Evolutionary conservation across 2,329 filamentous ascomycete genomes (phyloP).

Genomic region (Fusarium circinatum): DNA sequence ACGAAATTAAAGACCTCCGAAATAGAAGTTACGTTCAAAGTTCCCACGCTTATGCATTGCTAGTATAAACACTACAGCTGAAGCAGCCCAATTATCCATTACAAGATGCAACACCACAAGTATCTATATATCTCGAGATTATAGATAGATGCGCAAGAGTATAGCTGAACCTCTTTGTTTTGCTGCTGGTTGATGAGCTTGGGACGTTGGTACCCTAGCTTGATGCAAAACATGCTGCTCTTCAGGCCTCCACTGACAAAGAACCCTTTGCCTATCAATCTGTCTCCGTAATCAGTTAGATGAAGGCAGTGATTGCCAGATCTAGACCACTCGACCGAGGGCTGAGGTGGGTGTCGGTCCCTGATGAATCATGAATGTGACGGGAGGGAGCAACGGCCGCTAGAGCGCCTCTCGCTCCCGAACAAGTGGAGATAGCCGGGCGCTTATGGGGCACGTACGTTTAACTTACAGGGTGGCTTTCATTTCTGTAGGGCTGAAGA

Average conservation of each 20-base stretch:
- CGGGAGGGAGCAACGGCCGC: background rate
- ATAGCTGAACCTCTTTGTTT: too few species aligned
- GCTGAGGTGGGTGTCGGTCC: background rate
- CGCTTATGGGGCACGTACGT: constrained; percentile 2
- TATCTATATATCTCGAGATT: background rate
- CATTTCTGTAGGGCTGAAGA: constrained; percentile 22
- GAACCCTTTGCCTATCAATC: background rate
- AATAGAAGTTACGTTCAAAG: background rate
- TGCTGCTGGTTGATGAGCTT: too few species aligned
- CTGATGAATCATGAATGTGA: background rate
- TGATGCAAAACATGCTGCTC: background rate
- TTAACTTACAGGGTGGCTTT: background rate
- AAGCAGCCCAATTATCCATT: background rate
- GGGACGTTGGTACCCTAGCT: too few species aligned
- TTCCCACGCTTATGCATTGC: background rate
- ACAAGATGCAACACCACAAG: background rate
- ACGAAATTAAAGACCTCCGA: background rate
- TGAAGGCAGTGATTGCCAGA: background rate
- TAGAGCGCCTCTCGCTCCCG: background rate
- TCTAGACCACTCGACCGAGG: background rate
- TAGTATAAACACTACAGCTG: background rate
- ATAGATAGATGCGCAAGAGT: too few species aligned
- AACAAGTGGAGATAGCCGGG: background rate
- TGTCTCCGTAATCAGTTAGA: background rate
- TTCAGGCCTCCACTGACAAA: background rate